Evolutionary conservation across 305 asterid species (phyloP).

Genomic region (Solanum chacoense): DNA sequence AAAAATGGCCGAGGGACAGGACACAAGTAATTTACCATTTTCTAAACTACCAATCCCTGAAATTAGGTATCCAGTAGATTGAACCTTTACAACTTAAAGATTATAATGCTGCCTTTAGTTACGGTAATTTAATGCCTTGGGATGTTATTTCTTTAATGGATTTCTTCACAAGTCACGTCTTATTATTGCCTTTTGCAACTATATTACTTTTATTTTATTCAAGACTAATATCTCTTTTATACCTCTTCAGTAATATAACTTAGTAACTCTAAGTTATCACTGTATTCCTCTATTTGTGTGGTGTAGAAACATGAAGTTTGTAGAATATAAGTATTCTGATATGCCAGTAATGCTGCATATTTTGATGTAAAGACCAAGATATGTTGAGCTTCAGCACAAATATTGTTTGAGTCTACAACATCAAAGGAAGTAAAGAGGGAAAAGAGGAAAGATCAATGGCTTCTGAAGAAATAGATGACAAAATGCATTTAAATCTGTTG

Average conservation of each 20-base stretch:
- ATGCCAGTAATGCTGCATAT: neutral
- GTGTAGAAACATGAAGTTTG: neutral
- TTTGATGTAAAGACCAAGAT: neutral
- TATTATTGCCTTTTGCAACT: neutral
- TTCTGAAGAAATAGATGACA: neutral
- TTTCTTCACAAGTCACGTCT: neutral
- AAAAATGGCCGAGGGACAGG: neutral
- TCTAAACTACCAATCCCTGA: neutral
- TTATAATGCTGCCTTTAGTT: neutral
- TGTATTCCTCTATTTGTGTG: neutral
- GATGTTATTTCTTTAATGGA: neutral
- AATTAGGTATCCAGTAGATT: constrained; percentile 1
- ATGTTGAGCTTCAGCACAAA: neutral
- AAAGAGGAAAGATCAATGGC: neutral
- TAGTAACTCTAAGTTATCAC: neutral
- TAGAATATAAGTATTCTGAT: neutral
- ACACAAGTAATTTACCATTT: neutral
- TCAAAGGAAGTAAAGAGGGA: neutral
- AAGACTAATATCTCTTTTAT: neutral
- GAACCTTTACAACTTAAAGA: neutral
- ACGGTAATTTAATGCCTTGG: neutral
- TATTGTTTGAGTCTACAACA: neutral
- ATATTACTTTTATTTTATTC: neutral
- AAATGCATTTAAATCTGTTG: neutral
- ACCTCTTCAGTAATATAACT: neutral